Base-by-base conservation (phyloP, 1,284 basidiomycete genomes). In the Exobasidium rhododendri region DNA sequence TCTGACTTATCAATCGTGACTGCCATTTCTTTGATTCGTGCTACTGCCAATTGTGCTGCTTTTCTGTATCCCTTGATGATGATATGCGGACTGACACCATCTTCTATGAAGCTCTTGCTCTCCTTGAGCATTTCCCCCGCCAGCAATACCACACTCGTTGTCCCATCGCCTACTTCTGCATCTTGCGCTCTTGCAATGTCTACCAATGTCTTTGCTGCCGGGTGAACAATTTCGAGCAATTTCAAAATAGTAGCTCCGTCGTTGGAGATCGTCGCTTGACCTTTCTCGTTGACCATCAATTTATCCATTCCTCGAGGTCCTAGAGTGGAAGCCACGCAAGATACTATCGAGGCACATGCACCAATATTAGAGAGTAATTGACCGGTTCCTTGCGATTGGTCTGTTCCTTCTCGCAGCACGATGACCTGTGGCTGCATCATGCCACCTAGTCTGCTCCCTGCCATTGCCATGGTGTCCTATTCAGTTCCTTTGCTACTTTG, bases 241-340 rank as follows among this genome's bases (percentile, higher is more conserved):
- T 96, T 96, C 76, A 98, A 85, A 75, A 99, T 96, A 59, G 94
- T 97, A 49, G 94, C 94, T 61, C 94, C 94, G 86, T 97, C 94
- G 81, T 97, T 81, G 29, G 94, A 97, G 80, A 98, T 98, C 82
- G 96, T 94, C 17, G 94, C 92, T 69, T 94, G 88, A 58, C 94
- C 94, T 61, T 92, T 87, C 43, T 71, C 71, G 57, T 76, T 71
- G 56, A 80, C 81, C 59, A 82, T 94, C 61, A 98, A 85, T 82
- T 97, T 98, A 83, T 97, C 94, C 94, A 97, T 97, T 65, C 96
- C 96, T 65, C 96, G 85, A 14, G 96, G 96, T 17, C 96, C 96
- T n/a, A 99, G 86, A 31, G 96, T 98, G 59, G 88, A 93, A 14
- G 96, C 87, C 20, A 79, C 77, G 59, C 75, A 77, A 1, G 70